Evolutionary conservation across 108 stramenopile genomes (phyloP), one percentile per base, ranked within the genome.

Genomic region (Epithemia pelagica): DNA sequence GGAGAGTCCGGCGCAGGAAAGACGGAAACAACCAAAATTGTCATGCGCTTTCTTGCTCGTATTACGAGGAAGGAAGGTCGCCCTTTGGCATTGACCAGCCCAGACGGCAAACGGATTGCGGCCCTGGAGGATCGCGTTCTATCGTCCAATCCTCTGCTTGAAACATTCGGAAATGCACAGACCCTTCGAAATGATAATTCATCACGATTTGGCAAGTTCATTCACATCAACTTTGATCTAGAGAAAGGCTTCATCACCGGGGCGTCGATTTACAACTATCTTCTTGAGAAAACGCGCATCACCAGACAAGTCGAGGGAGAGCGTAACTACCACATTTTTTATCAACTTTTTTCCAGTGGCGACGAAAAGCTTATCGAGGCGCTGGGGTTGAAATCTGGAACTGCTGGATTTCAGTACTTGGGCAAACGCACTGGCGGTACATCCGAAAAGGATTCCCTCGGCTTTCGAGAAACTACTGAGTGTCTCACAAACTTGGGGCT

Each of bases 311-410:
- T 80, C 26, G 88, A 89, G 33, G 97, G 97, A 2, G 98, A 99
- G 73, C 73, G 97, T 28, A 97, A 97, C 70, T 99, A 96, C 80
- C 98, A 99, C 78, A 89, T 98, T 29, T 99, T 99, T 72, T 99
- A 99, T 70, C 96, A 98, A 79, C 70, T 97, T 10, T 75, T 96
- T 52, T 76, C 88, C 0, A 84, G 90, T 1, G 87, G 75, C 15
- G 54, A 73, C 19, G 73, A 80, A 24, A 78, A 78, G 28, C 59
- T 75, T 5, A 73, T 85, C 10, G 52, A 76, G 30, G 77, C 86
- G 54, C 72, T 94, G 15, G 78, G 80, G 0, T 69, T 93, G 54
- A 64, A 72, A 18, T 67, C 58, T 30, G 88, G 88, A 15, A 62
- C 82, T 30, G 66, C 73, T 24, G 65, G 23, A 24, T 92, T 95